phyloP scores from a whole-genome alignment of 805 yeast species.

The Yamadazyma kitorensis region DNA sequence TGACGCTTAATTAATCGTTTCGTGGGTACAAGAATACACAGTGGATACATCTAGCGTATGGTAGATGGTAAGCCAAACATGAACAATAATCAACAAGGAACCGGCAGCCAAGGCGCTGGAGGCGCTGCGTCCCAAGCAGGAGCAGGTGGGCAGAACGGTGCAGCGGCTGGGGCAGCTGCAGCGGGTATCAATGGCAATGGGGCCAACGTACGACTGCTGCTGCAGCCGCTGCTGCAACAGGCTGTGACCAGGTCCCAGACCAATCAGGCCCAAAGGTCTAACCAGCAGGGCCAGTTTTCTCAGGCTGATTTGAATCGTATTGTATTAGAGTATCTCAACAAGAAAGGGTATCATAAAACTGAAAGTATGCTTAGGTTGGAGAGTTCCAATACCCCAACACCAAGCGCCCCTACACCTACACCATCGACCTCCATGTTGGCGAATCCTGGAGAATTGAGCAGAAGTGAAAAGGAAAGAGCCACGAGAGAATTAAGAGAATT shows the following conservation, averaged over 20 bases:
- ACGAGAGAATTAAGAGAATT: conserved; percentile 33
- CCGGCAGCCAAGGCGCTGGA: not conserved
- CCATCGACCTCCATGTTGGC: conserved; percentile 41
- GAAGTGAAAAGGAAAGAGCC: conserved; percentile 25
- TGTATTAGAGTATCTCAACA: conserved; percentile 87
- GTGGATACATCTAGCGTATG: too few relatives aligned
- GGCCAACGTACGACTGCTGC: not conserved
- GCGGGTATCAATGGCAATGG: not conserved
- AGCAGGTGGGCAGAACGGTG: conserved; percentile 1
- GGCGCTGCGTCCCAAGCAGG: conserved; percentile 3
- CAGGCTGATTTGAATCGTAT: conserved; percentile 88
- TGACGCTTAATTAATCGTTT: too few relatives aligned
- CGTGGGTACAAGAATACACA: too few relatives aligned
- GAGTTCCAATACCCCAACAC: conserved; percentile 58
- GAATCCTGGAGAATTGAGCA: conserved; percentile 30
- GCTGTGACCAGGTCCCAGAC: conserved; percentile 16
- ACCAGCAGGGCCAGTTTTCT: conserved; percentile 50
- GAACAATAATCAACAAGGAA: not conserved
- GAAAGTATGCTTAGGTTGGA: conserved; percentile 94
- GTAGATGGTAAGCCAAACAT: too few relatives aligned
- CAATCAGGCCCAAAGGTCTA: conserved; percentile 6
- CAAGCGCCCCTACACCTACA: conserved; percentile 47
- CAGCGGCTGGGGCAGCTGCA: not conserved
- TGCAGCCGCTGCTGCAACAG: conserved; percentile 3
- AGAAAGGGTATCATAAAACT: conserved; percentile 91